These are phyloP conservation scores for Colletotrichum karsti DNA, from an alignment of 2,329 filamentous ascomycete genomes.

Conservation along the genomic window DNA sequence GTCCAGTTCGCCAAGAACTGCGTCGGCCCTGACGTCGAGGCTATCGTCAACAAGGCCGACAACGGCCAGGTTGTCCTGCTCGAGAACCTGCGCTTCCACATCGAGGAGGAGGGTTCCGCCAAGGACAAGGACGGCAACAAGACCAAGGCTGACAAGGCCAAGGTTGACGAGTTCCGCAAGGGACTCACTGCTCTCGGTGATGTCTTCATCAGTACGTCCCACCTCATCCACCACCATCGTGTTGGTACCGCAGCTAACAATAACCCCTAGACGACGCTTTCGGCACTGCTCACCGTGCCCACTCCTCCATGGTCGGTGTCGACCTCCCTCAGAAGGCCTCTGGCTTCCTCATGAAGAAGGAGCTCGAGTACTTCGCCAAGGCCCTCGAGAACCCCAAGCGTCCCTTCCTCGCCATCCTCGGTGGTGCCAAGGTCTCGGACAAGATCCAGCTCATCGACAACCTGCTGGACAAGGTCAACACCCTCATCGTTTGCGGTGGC, in stretches of 20 bases:
- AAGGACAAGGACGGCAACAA: slow-evolving; percentile 97
- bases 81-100: slow-evolving; percentile 98
- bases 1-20: slow-evolving; percentile 92
- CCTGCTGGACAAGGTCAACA: slow-evolving; percentile 97
- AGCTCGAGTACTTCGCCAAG: slow-evolving; percentile 99
- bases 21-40: slow-evolving; percentile 90
- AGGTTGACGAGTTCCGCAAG: slow-evolving; percentile 94
- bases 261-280: slow-evolving; percentile 86
- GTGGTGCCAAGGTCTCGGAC: slow-evolving; percentile 97
- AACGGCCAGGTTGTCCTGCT: slow-evolving; percentile 88
- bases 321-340: slow-evolving; percentile 96
- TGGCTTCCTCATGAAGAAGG: slow-evolving; percentile 99
- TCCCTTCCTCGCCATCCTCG: slow-evolving; percentile 98
- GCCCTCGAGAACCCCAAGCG: slow-evolving; percentile 92
- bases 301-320: slow-evolving; percentile 99
- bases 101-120: slow-evolving; percentile 95
- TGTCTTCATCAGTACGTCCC: slow-evolving; percentile 87
- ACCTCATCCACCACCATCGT: background rate
- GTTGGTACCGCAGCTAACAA: slow-evolving; percentile 30
- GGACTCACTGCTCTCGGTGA: slow-evolving; percentile 94
- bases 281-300: slow-evolving; percentile 95
- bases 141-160: slow-evolving; percentile 94
- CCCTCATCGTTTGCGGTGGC: slow-evolving; percentile 92
- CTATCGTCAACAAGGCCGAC: slow-evolving; percentile 83
- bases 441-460: slow-evolving; percentile 99